These are phyloP conservation scores for Diaporthe ampelina DNA, from an alignment of 2,329 filamentous ascomycete species.

Conservation along the genomic window DNA sequence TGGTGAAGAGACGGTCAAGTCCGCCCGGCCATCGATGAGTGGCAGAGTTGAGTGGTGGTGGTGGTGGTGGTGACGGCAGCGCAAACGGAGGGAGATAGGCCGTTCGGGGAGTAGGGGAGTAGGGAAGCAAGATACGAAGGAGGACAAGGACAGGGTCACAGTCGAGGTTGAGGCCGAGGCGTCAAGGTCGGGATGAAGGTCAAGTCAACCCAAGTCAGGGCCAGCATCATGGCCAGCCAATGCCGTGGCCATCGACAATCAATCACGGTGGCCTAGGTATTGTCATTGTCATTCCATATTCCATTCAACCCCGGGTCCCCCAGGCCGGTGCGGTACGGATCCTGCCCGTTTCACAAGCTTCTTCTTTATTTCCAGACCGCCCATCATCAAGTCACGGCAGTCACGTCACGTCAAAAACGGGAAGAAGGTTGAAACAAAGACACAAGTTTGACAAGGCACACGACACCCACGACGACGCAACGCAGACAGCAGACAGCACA, in stretches of 20 bases:
- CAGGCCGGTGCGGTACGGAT: slow-evolving; percentile 26
- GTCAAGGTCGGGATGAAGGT: neutral
- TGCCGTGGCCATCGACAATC: no score
- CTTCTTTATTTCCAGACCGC: slow-evolving; percentile 28
- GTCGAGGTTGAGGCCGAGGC: neutral
- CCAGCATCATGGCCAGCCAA: no score
- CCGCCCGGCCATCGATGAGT: neutral
- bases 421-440: slow-evolving; percentile 7
- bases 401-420: slow-evolving; percentile 1
- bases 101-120: neutral
- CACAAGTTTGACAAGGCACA: neutral
- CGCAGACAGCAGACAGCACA: neutral
- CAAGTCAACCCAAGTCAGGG: no score
- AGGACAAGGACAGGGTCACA: slow-evolving; percentile 2
- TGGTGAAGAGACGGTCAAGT: slow-evolving; percentile 34
- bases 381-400: slow-evolving; percentile 13
- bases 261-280: neutral
- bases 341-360: slow-evolving; percentile 29
- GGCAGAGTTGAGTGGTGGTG: no score
- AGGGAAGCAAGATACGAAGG: neutral
- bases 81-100: slow-evolving; percentile 1
- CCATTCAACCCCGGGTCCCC: slow-evolving; percentile 2
- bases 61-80: neutral
- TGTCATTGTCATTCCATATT: neutral
- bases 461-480: no score